These are phyloP conservation scores for Diaporthe helianthi DNA, from an alignment of 2,329 filamentous ascomycete genomes.

Conservation along the genomic window DNA sequence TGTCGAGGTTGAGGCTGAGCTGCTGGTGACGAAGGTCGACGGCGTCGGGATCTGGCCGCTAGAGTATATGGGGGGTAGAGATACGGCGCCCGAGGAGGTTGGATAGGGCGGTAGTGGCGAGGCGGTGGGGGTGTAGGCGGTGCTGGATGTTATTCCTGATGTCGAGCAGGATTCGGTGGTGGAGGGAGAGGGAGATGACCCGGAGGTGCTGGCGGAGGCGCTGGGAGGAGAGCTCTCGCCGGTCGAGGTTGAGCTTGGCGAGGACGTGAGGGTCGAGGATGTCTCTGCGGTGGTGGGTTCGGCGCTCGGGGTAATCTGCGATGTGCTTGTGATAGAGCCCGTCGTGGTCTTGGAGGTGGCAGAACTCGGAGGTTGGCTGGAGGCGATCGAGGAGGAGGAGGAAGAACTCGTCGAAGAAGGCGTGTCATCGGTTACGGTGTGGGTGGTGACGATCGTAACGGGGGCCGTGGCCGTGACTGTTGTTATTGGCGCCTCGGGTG, in stretches of 20 bases:
- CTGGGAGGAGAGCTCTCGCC: not conserved
- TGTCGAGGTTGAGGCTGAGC: not conserved
- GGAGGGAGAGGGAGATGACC: not conserved
- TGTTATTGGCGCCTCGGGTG: conserved; percentile 4
- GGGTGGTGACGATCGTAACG: conserved; percentile 27
- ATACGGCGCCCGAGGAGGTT: not conserved
- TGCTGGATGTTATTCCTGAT: not conserved
- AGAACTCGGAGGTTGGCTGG: not conserved
- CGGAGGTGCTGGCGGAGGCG: not conserved
- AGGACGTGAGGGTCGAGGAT: not conserved
- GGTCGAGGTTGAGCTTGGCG: not conserved
- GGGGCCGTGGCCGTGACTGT: conserved; percentile 2
- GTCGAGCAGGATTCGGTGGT: not conserved
- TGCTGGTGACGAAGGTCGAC: conserved; percentile 30
- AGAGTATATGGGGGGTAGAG: not conserved
- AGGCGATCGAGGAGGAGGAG: not conserved
- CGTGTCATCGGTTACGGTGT: conserved; percentile 19
- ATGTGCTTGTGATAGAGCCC: not conserved
- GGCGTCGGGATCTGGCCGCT: conserved; percentile 17
- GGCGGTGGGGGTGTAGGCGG: not conserved
- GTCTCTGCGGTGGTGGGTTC: not conserved
- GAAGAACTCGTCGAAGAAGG: conserved; percentile 9
- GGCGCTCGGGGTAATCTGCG: not conserved
- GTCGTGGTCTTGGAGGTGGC: not conserved
- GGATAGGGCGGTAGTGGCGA: conserved; percentile 20